Conservation (phyloP, 495 filamentous ascomycete genomes). For the Neurospora sp. region DNA sequence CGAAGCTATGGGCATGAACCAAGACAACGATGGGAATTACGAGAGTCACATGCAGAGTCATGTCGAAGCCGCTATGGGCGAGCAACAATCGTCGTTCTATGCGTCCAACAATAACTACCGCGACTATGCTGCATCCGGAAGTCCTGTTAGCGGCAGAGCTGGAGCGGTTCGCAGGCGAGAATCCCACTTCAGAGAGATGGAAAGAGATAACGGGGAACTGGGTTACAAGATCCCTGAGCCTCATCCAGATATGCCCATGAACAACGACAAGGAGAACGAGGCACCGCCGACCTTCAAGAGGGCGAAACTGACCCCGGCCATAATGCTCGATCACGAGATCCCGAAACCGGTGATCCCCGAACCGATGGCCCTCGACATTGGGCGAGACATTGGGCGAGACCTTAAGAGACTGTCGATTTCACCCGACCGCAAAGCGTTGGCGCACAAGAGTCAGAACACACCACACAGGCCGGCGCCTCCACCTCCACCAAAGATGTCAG, state of each 20-base stretch:
- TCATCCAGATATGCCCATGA: constrained; percentile 44
- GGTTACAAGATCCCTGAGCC: constrained; percentile 57
- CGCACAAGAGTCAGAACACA: constrained; percentile 69
- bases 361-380: constrained; percentile 24
- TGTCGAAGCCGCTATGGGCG: constrained; percentile 23
- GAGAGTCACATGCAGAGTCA: constrained; percentile 27
- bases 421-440: constrained; percentile 61
- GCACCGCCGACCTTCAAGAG: constrained; percentile 66
- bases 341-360: constrained; percentile 39
- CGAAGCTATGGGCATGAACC: constrained; percentile 21
- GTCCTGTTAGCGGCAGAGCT: constrained; percentile 33
- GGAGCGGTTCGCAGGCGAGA: constrained; percentile 23
- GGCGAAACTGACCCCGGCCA: constrained; percentile 26
- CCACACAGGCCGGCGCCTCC: constrained; percentile 73
- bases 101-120: constrained; percentile 18
- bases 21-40: constrained; percentile 16
- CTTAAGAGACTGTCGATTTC: constrained; percentile 22
- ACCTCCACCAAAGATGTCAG: constrained; percentile 88
- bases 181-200: constrained; percentile 6
- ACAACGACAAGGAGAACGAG: constrained; percentile 73
- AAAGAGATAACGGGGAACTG: constrained; percentile 13
- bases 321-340: constrained; percentile 48
- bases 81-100: constrained; percentile 26
- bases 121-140: constrained; percentile 33
- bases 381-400: constrained; percentile 5